A percentile compares a stretch with the other conserved stretches of the same genome.
phyloP scores from a whole-genome alignment of 75 land plant species.

The Larix kaempferi region DNA sequence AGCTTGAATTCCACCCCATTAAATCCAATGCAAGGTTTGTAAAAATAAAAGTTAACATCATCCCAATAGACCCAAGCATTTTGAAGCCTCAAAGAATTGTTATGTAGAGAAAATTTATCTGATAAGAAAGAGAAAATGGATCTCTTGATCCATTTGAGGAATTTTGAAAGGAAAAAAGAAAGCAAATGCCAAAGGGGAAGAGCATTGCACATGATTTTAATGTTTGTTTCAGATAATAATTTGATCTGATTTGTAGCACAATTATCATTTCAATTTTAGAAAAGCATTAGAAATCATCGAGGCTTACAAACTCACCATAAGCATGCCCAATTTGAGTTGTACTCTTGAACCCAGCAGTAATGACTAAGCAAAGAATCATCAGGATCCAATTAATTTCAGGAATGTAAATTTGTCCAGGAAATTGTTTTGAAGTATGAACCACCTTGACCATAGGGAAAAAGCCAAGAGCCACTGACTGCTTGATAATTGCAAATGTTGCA shows the following conservation, averaged over 20 bases:
- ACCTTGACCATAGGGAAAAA: conserved; percentile 86
- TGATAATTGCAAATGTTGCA: conserved; percentile 79
- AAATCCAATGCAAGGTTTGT: no score
- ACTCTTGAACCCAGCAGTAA: conserved; percentile 74
- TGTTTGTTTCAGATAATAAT: background rate
- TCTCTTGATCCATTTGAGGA: background rate
- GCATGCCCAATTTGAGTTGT: conserved; percentile 87
- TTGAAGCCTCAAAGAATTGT: background rate
- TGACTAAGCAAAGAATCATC: conserved; percentile 68
- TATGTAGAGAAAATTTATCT: background rate
- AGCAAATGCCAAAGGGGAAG: background rate
- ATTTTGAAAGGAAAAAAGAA: no score
- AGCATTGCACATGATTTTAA: background rate
- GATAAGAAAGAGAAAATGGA: background rate
- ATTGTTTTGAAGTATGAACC: conserved; percentile 79
- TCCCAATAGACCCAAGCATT: background rate
- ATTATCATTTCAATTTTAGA: background rate
- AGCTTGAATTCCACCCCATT: no score
- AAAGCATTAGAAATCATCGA: background rate
- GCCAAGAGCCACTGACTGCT: conserved; percentile 80
- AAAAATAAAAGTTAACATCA: background rate
- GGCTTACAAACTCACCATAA: conserved; percentile 53
- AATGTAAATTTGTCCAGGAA: conserved; percentile 76
- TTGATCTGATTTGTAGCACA: background rate
- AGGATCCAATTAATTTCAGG: conserved; percentile 92